phyloP scores from a whole-genome alignment of 2,329 filamentous ascomycete genomes.

The Stagonosporopsis vannaccii region DNA sequence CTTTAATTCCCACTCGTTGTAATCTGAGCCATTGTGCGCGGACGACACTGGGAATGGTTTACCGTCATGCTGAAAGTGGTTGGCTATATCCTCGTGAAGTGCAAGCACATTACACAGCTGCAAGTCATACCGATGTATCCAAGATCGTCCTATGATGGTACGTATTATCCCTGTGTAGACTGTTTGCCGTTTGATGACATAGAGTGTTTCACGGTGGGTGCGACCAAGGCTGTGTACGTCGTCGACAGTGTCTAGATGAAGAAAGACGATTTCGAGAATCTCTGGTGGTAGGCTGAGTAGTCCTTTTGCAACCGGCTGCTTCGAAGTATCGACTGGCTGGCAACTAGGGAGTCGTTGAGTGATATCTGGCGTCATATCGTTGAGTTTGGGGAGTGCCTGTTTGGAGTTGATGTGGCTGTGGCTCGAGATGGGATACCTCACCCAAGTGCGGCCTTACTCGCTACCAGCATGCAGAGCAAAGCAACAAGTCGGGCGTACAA shows the following conservation, averaged over 20 bases:
- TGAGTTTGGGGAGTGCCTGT: too few species aligned
- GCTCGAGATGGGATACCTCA: too few species aligned
- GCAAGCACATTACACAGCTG: conserved; percentile 29
- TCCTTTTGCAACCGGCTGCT: not conserved
- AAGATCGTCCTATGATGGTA: conserved; percentile 13
- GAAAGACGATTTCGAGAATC: conserved; percentile 27
- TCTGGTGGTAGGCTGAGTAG: conserved; percentile 28
- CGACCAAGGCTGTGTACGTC: conserved; percentile 35
- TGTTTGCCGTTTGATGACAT: conserved; percentile 18
- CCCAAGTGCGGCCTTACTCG: too few species aligned
- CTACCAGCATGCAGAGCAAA: too few species aligned
- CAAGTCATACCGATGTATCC: conserved; percentile 30
- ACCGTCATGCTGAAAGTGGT: conserved; percentile 16
- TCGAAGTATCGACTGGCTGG: too few species aligned
- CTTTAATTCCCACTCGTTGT: conserved; percentile 2
- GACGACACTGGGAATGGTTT: conserved; percentile 3
- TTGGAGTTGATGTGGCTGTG: too few species aligned
- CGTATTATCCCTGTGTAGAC: conserved; percentile 37
- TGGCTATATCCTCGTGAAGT: conserved; percentile 29
- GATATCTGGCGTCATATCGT: too few species aligned
- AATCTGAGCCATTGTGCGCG: not conserved
- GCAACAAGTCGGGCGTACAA: too few species aligned
- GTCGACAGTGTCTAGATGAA: conserved; percentile 34
- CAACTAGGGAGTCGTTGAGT: too few species aligned
- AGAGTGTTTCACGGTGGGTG: conserved; percentile 21